phyloP scores from a whole-genome alignment of 805 yeast genomes.

The Starmerella floris region DNA sequence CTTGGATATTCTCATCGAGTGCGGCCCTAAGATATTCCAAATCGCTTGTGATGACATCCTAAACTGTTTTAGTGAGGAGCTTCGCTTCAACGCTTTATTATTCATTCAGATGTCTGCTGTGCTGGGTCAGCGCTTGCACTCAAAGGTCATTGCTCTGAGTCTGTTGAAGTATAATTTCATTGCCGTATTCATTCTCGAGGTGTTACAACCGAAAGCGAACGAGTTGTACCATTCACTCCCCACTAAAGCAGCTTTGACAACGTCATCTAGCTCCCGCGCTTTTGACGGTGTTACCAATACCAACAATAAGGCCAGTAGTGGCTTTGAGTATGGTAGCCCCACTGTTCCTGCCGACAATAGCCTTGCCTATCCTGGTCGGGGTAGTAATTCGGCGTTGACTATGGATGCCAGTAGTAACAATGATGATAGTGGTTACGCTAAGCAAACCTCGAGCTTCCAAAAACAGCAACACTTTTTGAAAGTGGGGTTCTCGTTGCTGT shows the following conservation, averaged over 20 bases:
- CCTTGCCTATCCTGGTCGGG: background rate
- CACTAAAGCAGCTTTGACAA: background rate
- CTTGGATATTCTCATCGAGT: conserved; percentile 39
- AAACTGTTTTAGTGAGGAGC: conserved; percentile 54
- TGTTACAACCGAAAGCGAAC: conserved; percentile 25
- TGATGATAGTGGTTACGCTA: background rate
- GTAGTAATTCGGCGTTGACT: no score
- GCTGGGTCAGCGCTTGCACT: conserved; percentile 37
- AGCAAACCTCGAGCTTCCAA: background rate
- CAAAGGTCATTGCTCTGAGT: conserved; percentile 45
- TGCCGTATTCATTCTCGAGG: conserved; percentile 41
- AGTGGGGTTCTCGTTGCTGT: conserved; percentile 52
- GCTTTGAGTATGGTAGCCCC: no score
- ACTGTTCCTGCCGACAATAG: background rate
- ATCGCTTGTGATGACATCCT: conserved; percentile 66
- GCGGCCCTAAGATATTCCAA: conserved; percentile 51
- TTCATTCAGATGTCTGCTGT: conserved; percentile 56
- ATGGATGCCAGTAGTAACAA: background rate
- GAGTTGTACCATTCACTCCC: background rate
- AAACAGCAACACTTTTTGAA: conserved; percentile 26
- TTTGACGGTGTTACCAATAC: background rate
- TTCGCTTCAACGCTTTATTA: conserved; percentile 62
- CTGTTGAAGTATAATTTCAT: conserved; percentile 56
- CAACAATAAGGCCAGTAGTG: background rate
- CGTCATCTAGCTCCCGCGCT: background rate